Evolutionary conservation across 768 basidiomycete species (phyloP).

Genomic region (Kwoniella pini): DNA sequence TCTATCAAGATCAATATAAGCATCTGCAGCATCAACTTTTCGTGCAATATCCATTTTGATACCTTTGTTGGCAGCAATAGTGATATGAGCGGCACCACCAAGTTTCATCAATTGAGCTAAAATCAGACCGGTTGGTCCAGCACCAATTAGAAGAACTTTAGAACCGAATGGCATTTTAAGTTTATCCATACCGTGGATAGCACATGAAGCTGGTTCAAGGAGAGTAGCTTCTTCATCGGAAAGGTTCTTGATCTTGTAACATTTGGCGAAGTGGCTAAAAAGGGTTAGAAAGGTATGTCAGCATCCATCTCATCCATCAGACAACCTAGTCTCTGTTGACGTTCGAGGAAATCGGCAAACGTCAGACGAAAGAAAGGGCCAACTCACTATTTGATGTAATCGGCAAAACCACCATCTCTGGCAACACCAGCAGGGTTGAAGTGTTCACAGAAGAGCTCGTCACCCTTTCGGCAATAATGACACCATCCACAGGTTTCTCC

Average conservation of each 20-base stretch:
- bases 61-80: constrained; percentile 74
- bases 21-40: constrained; percentile 74
- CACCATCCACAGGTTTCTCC: constrained; percentile 69
- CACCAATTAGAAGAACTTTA: constrained; percentile 80
- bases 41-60: constrained; percentile 86
- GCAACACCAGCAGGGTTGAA: constrained; percentile 79
- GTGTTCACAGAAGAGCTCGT: constrained; percentile 78
- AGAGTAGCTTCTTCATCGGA: constrained; percentile 84
- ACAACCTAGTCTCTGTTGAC: background rate
- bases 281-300: background rate
- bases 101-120: constrained; percentile 82
- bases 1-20: constrained; percentile 81
- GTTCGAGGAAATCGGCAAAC: background rate
- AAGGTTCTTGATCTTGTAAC: constrained; percentile 85
- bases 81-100: constrained; percentile 77
- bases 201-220: constrained; percentile 86
- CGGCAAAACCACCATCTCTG: constrained; percentile 81
- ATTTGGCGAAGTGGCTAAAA: constrained; percentile 66
- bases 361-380: background rate
- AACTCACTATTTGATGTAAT: constrained; percentile 81
- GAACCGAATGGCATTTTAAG: constrained; percentile 77
- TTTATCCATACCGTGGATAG: constrained; percentile 88
- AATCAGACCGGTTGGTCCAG: constrained; percentile 90
- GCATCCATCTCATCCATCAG: background rate
- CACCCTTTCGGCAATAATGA: constrained; percentile 84